Base-by-base conservation (phyloP, 2,329 filamentous ascomycete genomes). In the Cercospora janseana region DNA sequence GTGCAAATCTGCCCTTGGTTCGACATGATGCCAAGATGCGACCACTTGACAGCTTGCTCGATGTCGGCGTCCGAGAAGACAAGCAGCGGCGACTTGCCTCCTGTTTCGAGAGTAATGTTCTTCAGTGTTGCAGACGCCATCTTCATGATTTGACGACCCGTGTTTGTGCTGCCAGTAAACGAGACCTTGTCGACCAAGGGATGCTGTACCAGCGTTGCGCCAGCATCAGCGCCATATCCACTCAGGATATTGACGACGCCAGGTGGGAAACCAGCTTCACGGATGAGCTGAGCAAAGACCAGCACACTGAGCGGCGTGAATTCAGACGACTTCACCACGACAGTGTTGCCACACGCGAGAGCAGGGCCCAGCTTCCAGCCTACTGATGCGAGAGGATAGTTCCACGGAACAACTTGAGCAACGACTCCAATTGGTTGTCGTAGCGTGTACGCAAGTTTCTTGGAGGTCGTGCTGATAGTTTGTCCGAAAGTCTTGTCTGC, bases 221-320 rank as follows among this genome's bases (percentile, higher is more conserved):
- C 87, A 0, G 85, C 83, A 27, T 82, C 81, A 20, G 75, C 75
- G 20, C 87, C 87, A 45, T 81, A 76, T 0, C 87, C 87, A 54
- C 88, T 88, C 49, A 89, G 66, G 49, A 91, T 78, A 67, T 91
- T 91, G 57, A 91, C 69, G 4, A 91, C 87, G 31, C 87, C 87
- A 0, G 86, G 80, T 2, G 87, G 87, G 63, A 91, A 91, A 0
- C 87, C 87, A 6, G 85, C 86, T 62, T 89, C 77, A 54, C 81
- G 80, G 55, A 90, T 76, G 16, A 91, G 73, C 4, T 76, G 80
- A 1, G 79, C 86, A 2, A 91, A 72, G 7, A 55, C 38, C 1
- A 59, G 48, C 4, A 55, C 54, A 9, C 74, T 76, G 1, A 81
- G 66, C 1, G 79, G 79, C 3, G 78, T 80, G 58, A 79, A 77